These are phyloP conservation scores for Ophiostoma quercus DNA, from an alignment of 2,329 filamentous ascomycete species.

Conservation along the genomic window DNA sequence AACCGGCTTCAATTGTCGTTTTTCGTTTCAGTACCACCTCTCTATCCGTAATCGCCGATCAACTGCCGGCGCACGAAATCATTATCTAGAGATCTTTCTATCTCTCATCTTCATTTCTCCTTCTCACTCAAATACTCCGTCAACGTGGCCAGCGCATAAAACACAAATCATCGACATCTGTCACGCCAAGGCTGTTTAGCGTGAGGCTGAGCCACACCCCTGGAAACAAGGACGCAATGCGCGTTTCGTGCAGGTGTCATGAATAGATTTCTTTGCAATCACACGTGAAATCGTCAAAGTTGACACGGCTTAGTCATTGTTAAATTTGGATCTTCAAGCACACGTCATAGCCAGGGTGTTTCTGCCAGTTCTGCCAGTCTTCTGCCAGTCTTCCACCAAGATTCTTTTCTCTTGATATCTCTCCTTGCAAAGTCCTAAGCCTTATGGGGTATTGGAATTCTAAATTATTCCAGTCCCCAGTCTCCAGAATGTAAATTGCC, in stretches of 20 bases:
- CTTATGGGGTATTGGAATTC: not conserved
- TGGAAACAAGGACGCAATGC: constrained; percentile 7
- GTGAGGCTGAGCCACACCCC: constrained; percentile 11
- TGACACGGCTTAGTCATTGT: not conserved
- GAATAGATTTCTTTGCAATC: not conserved
- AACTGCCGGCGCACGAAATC: not conserved
- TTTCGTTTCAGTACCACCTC: not conserved
- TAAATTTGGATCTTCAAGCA: not conserved
- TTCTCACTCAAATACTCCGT: not conserved
- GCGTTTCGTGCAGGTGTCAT: not conserved
- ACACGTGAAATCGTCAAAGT: not conserved
- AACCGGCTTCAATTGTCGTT: not conserved
- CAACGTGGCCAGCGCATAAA: not conserved
- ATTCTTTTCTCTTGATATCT: not conserved
- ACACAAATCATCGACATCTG: not conserved
- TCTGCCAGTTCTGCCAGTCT: not conserved
- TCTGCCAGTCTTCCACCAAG: not conserved
- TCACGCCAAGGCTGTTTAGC: constrained; percentile 11
- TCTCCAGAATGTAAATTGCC: not conserved
- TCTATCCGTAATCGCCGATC: not conserved
- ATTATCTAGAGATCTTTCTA: not conserved
- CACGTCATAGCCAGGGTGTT: not conserved
- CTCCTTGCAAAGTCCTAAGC: not conserved
- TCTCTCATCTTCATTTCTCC: not conserved
- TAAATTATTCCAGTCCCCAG: not conserved